Conservation (phyloP, 1,139 yeast species). For the Debaryomycetaceae sp. region DNA sequence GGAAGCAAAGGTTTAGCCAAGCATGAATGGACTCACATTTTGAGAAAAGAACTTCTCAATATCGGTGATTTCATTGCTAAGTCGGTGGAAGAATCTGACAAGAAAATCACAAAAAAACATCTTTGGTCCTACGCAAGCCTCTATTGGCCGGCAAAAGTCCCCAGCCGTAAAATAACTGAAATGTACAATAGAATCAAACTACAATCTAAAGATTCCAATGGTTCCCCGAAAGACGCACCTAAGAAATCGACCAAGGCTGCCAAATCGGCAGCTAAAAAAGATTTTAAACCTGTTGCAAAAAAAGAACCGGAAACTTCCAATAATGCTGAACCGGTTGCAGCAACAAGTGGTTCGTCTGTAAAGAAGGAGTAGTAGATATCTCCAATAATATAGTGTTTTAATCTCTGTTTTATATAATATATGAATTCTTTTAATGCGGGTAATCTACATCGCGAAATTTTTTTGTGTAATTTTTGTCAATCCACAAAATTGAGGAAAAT, state of each 20-base stretch:
- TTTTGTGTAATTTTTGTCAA: slow-evolving; percentile 5
- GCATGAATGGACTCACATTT: slow-evolving; percentile 75
- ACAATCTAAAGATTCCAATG: slow-evolving; percentile 11
- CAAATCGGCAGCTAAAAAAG: not conserved
- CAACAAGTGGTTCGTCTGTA: not conserved
- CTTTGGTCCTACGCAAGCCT: slow-evolving; percentile 88
- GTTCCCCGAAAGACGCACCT: slow-evolving; percentile 6
- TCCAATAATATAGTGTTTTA: not conserved
- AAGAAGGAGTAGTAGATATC: not conserved
- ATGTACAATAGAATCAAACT: slow-evolving; percentile 73
- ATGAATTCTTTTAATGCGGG: slow-evolving; percentile 1
- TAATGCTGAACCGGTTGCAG: not conserved
- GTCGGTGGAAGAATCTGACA: slow-evolving; percentile 6
- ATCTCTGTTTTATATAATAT: not conserved
- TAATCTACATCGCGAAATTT: slow-evolving; percentile 1
- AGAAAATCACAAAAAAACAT: slow-evolving; percentile 47
- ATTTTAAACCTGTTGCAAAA: not conserved
- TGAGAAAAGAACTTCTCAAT: slow-evolving; percentile 70
- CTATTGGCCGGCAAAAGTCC: slow-evolving; percentile 94
- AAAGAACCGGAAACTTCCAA: not conserved
- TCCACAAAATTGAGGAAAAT: slow-evolving; percentile 5
- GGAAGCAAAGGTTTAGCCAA: slow-evolving; percentile 83
- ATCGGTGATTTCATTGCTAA: slow-evolving; percentile 69
- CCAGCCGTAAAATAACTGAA: slow-evolving; percentile 71
- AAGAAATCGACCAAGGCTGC: not conserved